Percentiles rank a stretch among this genome's conserved stretches.
These are phyloP conservation scores for Paraurostyla sp. DNA, from an alignment of 73 alveolate genomes.

Conservation along the genomic window DNA sequence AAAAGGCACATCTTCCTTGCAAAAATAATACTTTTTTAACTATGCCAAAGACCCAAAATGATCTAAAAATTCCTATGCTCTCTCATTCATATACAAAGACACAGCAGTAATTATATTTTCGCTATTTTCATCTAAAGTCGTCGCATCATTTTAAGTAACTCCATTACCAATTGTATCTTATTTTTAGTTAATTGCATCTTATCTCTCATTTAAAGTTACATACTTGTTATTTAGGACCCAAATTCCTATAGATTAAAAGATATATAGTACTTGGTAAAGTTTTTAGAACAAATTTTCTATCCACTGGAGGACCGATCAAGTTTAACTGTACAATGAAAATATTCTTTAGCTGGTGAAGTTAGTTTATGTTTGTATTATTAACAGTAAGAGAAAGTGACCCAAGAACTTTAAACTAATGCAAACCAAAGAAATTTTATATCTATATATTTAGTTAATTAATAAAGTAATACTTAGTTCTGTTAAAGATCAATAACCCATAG, in stretches of 20 bases:
- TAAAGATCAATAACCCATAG: conserved; percentile 49
- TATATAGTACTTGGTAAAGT: conserved; percentile 5
- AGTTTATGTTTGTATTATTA: conserved; percentile 22
- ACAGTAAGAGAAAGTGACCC: conserved; percentile 40
- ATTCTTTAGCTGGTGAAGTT: neutral
- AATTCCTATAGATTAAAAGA: neutral
- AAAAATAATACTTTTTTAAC: conserved; percentile 9
- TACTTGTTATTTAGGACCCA: conserved; percentile 51
- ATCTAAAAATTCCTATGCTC: conserved; percentile 50
- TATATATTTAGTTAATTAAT: neutral
- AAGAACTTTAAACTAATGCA: conserved; percentile 27
- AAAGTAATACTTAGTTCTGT: conserved; percentile 27
- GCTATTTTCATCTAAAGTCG: neutral
- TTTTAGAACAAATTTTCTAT: neutral
- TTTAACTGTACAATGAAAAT: neutral
- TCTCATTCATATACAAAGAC: conserved; percentile 33
- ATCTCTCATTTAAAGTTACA: neutral
- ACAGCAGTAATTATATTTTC: neutral
- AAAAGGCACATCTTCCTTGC: conserved; percentile 40
- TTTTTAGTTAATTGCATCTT: neutral
- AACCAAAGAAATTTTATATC: conserved; percentile 14
- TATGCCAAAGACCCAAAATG: conserved; percentile 26
- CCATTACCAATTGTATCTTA: neutral
- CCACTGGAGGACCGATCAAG: conserved; percentile 12
- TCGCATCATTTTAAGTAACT: neutral